Conservation (phyloP, 2,329 filamentous ascomycete genomes). For the Cladosporium sphaerospermum region DNA sequence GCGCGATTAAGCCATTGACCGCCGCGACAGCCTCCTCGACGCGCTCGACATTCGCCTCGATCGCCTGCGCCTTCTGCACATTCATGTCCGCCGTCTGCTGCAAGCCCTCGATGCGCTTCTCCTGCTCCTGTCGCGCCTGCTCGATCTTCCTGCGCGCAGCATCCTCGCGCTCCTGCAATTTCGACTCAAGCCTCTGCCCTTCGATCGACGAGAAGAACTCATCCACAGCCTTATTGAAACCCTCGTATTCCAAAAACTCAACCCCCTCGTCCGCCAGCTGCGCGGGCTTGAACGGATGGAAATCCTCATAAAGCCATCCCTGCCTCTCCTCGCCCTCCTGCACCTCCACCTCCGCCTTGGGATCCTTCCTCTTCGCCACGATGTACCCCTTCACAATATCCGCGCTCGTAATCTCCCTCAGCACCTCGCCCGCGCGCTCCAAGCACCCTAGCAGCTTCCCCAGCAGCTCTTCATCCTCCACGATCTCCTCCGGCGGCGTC, state of each 20-base stretch:
- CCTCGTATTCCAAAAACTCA: constrained; percentile 68
- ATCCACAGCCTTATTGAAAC: constrained; percentile 89
- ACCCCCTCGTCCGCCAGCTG: constrained; percentile 68
- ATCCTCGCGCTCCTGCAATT: constrained; percentile 73
- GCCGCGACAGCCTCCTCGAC: constrained; percentile 91
- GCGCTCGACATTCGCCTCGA: constrained; percentile 82
- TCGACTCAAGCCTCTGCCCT: constrained; percentile 82
- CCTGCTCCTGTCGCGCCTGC: constrained; percentile 75
- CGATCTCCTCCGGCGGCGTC: constrained; percentile 60
- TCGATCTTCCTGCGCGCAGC: constrained; percentile 78
- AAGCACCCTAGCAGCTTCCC: constrained; percentile 63
- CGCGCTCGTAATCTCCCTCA: constrained; percentile 61
- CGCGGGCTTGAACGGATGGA: constrained; percentile 81
- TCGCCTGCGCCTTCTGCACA: constrained; percentile 78
- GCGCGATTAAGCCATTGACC: constrained; percentile 81
- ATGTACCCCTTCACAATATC: constrained; percentile 76
- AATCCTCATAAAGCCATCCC: constrained; percentile 77
- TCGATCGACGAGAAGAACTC: constrained; percentile 97
- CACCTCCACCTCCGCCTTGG: constrained; percentile 15
- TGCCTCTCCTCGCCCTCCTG: constrained; percentile 30
- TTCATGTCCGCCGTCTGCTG: constrained; percentile 78
- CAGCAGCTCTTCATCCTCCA: constrained; percentile 59
- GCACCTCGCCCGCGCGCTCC: constrained; percentile 61
- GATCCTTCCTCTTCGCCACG: constrained; percentile 58
- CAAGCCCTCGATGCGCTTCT: constrained; percentile 75